A percentile compares a stretch with the other conserved stretches of the same genome.
phyloP scores from a whole-genome alignment of 352 stramenopile species.

The Elongisporangium anandrum region DNA sequence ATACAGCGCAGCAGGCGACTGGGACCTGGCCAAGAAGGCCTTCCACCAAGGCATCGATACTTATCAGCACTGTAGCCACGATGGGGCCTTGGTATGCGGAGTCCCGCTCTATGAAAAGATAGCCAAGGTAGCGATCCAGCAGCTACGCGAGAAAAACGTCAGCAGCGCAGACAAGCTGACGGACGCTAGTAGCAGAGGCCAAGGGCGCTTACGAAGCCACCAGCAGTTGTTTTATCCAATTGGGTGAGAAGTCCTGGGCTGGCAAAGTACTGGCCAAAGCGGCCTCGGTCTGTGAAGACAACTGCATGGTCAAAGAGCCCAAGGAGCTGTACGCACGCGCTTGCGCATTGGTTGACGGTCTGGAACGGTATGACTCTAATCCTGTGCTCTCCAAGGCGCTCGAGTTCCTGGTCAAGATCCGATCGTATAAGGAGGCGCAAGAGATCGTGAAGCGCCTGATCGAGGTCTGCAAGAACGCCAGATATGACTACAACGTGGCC shows the following conservation, averaged over 20 bases:
- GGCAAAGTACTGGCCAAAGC: slow-evolving; percentile 71
- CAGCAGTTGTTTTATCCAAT: slow-evolving; percentile 64
- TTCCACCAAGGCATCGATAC: slow-evolving; percentile 51
- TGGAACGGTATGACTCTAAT: slow-evolving; percentile 80
- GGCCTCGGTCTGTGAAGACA: slow-evolving; percentile 42
- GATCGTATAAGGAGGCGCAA: slow-evolving; percentile 35
- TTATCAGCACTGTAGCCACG: no score
- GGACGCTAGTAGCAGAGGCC: slow-evolving; percentile 38
- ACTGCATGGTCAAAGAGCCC: slow-evolving; percentile 24
- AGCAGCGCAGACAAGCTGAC: slow-evolving; percentile 14
- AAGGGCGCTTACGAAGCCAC: slow-evolving; percentile 56
- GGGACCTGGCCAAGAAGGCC: slow-evolving; percentile 50
- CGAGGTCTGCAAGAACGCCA: slow-evolving; percentile 49
- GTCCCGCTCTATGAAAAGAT: slow-evolving; percentile 68
- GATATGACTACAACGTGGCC: slow-evolving; percentile 60
- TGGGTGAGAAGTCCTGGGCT: slow-evolving; percentile 78
- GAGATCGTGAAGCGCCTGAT: slow-evolving; percentile 51
- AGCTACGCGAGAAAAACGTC: slow-evolving; percentile 52
- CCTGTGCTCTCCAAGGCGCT: slow-evolving; percentile 76
- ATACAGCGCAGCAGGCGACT: slow-evolving; percentile 59
- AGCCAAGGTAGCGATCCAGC: slow-evolving; percentile 63
- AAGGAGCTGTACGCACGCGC: slow-evolving; percentile 56
- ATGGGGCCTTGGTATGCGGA: no score
- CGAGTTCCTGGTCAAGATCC: slow-evolving; percentile 57
- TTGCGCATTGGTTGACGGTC: slow-evolving; percentile 67